These are phyloP conservation scores for Scheffersomyces cryptocercus DNA, from an alignment of 1,139 yeast genomes.

Conservation along the genomic window DNA sequence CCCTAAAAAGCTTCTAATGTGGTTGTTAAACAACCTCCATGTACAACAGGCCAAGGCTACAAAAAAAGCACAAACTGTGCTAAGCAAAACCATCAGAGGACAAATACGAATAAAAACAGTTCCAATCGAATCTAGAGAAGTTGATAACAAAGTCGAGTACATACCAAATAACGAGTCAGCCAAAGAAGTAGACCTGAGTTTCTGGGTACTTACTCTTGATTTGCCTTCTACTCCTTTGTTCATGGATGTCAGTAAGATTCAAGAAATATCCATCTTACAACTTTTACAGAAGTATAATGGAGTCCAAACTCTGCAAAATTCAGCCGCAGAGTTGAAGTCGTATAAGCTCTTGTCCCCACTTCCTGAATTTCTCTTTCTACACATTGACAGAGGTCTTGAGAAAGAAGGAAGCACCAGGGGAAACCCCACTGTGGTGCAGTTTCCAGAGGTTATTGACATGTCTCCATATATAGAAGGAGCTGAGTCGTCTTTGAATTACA, in stretches of 20 bases:
- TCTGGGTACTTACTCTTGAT: conserved; percentile 60
- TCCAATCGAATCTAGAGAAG: conserved; percentile 19
- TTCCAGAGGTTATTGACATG: conserved; percentile 49
- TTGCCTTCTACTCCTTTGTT: conserved; percentile 62
- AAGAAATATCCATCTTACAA: conserved; percentile 51
- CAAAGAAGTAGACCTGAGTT: conserved; percentile 35
- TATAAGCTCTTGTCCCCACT: conserved; percentile 39
- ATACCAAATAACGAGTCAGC: conserved; percentile 16
- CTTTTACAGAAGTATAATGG: conserved; percentile 51
- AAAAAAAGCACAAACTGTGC: conserved; percentile 14
- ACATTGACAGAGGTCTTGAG: conserved; percentile 53
- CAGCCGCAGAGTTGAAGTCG: conserved; percentile 24
- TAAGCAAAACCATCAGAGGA: conserved; percentile 51
- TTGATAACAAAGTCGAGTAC: conserved; percentile 22
- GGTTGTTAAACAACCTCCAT: conserved; percentile 58
- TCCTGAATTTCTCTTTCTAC: conserved; percentile 58
- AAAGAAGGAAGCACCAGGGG: conserved; percentile 30
- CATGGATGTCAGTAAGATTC: conserved; percentile 39
- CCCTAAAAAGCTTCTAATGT: conserved; percentile 58
- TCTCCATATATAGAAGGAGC: conserved; percentile 25
- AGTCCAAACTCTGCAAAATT: conserved; percentile 15
- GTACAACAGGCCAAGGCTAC: conserved; percentile 28
- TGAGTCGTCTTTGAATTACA: conserved; percentile 32
- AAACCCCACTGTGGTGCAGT: conserved; percentile 67
- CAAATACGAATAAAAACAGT: conserved; percentile 35